Evolutionary conservation across 2,329 filamentous ascomycete species (phyloP).

Genomic region (Fusarium foetens): DNA sequence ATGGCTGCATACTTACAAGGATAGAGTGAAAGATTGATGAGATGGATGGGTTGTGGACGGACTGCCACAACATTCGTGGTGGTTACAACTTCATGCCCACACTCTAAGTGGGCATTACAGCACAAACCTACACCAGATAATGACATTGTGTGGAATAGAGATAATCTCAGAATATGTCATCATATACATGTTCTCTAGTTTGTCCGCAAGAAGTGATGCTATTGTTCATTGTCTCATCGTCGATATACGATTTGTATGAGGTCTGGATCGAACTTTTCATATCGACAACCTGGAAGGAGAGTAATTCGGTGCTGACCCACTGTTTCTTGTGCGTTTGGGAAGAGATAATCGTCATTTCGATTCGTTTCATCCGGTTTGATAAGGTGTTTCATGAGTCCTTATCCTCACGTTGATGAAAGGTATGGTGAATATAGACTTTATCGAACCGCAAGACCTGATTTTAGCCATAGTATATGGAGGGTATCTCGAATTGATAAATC

Average conservation of each 20-base stretch:
- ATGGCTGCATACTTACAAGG: background rate
- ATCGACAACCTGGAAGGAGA: background rate
- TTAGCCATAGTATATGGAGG: background rate
- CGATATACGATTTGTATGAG: background rate
- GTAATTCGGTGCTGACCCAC: background rate
- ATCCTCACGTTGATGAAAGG: background rate
- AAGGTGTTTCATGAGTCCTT: background rate
- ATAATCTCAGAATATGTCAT: background rate
- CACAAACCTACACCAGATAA: background rate
- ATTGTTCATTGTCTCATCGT: background rate
- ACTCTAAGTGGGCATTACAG: background rate
- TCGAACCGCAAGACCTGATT: background rate
- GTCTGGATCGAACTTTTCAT: background rate
- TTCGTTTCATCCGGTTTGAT: background rate
- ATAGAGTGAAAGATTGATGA: background rate
- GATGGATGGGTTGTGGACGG: background rate
- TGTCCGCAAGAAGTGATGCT: background rate
- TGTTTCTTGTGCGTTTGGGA: background rate
- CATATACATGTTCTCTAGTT: background rate
- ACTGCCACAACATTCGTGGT: background rate
- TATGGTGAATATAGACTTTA: background rate
- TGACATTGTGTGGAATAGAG: background rate
- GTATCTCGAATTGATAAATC: too few relatives aligned
- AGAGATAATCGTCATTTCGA: background rate
- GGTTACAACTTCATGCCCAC: background rate